Conservation (phyloP, 192 early-diverging fungal genomes). For the Neocallimastix lanati region DNA sequence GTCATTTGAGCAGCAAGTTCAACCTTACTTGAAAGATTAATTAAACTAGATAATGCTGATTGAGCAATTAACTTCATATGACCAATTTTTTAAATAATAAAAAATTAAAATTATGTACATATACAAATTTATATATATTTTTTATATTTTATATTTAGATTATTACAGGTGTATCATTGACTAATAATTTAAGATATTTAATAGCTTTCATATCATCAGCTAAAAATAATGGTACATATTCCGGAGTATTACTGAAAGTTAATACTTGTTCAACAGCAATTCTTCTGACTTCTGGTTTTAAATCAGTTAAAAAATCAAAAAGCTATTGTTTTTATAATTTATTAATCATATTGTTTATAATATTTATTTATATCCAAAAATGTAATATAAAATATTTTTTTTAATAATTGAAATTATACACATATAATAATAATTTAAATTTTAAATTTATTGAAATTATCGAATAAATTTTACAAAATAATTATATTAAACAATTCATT, state of each 20-base stretch:
- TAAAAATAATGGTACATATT: background rate
- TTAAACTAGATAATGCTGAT: constrained; percentile 57
- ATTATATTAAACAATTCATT: no score
- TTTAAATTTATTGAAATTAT: no score
- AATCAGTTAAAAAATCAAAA: background rate
- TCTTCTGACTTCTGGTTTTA: background rate
- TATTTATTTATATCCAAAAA: no score
- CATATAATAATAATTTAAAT: no score
- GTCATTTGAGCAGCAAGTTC: constrained; percentile 41
- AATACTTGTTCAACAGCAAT: background rate
- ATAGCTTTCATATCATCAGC: background rate
- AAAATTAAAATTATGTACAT: background rate
- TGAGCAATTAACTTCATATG: constrained; percentile 44
- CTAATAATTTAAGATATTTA: background rate
- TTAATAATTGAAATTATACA: no score
- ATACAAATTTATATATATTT: background rate
- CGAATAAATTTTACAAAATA: no score
- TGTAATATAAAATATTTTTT: no score
- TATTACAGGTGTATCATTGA: background rate
- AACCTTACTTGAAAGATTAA: constrained; percentile 63
- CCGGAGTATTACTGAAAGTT: background rate
- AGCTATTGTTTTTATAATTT: no score
- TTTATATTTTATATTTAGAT: background rate
- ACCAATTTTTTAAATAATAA: no score
- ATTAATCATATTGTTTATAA: no score